A percentile compares a stretch with the other conserved stretches of the same genome.
These are phyloP conservation scores for Candida namnaoensis DNA, from an alignment of 805 yeast genomes.

Conservation along the genomic window DNA sequence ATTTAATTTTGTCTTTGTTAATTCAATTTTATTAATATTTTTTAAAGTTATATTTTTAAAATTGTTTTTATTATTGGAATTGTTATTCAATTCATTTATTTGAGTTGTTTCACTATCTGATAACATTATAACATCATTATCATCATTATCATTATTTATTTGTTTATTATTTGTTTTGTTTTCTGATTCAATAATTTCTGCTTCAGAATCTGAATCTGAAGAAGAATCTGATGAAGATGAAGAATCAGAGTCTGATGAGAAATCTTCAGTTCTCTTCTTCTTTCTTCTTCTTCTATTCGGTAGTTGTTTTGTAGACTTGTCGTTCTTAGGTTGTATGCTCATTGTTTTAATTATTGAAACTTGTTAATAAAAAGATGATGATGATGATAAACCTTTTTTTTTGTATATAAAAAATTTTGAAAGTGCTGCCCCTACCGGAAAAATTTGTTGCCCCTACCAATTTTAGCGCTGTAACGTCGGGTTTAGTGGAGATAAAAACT, in stretches of 20 bases:
- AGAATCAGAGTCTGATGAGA: constrained; percentile 45
- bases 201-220: constrained; percentile 19
- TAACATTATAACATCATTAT: constrained; percentile 16
- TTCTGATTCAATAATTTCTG: too few relatives aligned
- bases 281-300: constrained; percentile 46
- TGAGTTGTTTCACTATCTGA: constrained; percentile 25
- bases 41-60: constrained; percentile 1
- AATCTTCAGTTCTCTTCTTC: constrained; percentile 79
- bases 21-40: constrained; percentile 12
- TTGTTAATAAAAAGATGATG: too few relatives aligned
- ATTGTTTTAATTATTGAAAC: constrained; percentile 2
- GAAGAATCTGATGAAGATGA: constrained; percentile 29
- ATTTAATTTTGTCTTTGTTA: constrained; percentile 27
- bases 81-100: constrained; percentile 3
- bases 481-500: too few relatives aligned
- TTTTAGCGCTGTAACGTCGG: too few relatives aligned
- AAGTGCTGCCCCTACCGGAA: too few relatives aligned
- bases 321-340: constrained; percentile 17
- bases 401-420: too few relatives aligned
- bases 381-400: too few relatives aligned
- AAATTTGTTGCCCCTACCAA: too few relatives aligned
- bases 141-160: constrained; percentile 4
- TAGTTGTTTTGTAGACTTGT: constrained; percentile 5
- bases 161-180: constrained; percentile 3
- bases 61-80: not conserved